Base-by-base conservation (phyloP, 257 asterid species). In the Rubia yunnanensis region DNA sequence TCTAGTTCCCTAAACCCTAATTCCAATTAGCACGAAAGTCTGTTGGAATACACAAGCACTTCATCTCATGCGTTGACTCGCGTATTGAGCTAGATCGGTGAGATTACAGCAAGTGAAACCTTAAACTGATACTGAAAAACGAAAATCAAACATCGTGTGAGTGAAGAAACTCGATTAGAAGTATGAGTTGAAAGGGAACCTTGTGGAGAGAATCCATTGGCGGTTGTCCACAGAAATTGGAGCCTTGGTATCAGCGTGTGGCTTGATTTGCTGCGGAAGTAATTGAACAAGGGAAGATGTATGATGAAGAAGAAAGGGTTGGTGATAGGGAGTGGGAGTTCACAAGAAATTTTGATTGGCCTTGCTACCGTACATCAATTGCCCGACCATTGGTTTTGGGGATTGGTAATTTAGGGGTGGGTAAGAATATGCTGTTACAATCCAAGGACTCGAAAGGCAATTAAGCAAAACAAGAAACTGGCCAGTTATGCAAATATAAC, bases 121-220 rank as follows among this genome's bases (percentile, higher is more conserved):
- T 34, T 17, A 34, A 60, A 57, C 18, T 30, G 39, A 17, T 5
- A 13, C 18, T 56, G 4, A 1, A 32, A 60, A 60, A 60, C 4
- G 5, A 32, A 60, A 60, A 14, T 34, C 14, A 44, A 50, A 20
- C 26, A 32, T 18, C 3, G 18, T 18, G 41, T 5, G 65, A 60
- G 28, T n/a, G 15, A 36, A 38, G 46, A 26, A 31, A 17, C 26
- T 60, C 5, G 10, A n/a, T 23, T 10, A 22, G 57, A 27, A 28
- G 18, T 15, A 20, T 7, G 38, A 30, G 20, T n/a, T 46, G 30
- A 64, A 48, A 64, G 5, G 46, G 59, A 64, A 64, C 69, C 69
- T 64, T 64, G 27, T 64, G 31, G 22, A 48, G 10, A 20, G 46
- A 64, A 35, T 11, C 60, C 69, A 28, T 64, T 23, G 24, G 32